Conservation (phyloP, 148 eudicot genomes). For the Cornus controversa region DNA sequence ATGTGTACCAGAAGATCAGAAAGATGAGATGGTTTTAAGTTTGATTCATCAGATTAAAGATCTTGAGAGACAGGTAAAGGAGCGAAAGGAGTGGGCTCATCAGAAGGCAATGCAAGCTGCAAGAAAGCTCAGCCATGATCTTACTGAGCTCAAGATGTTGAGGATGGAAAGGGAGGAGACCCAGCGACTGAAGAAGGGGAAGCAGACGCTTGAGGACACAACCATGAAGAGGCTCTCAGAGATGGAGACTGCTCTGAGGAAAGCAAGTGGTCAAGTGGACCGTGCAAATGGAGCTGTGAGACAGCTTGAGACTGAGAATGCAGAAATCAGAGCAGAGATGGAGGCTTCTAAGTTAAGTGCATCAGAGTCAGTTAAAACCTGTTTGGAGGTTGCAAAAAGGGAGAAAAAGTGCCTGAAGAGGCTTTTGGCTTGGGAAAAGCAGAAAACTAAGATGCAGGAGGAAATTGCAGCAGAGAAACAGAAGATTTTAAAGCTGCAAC, state of each 20-base stretch:
- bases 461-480: constrained; percentile 78
- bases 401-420: constrained; percentile 88
- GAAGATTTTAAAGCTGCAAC: constrained; percentile 60
- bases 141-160: constrained; percentile 75
- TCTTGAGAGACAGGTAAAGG: constrained; percentile 82
- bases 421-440: constrained; percentile 96
- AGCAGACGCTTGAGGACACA: constrained; percentile 78
- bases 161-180: constrained; percentile 96
- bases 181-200: constrained; percentile 83
- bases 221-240: constrained; percentile 86
- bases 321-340: constrained; percentile 97
- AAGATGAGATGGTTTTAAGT: constrained; percentile 79
- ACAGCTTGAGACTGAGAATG: constrained; percentile 91
- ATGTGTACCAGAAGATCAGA: constrained; percentile 67
- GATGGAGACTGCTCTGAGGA: constrained; percentile 90
- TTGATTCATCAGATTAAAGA: constrained; percentile 82
- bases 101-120: constrained; percentile 99
- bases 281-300: constrained; percentile 86
- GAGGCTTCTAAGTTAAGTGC: constrained; percentile 97
- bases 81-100: constrained; percentile 97
- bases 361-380: constrained; percentile 77
- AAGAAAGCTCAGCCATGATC: constrained; percentile 75
- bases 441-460: constrained; percentile 77
- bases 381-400: constrained; percentile 85
- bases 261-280: constrained; percentile 91